Percentiles rank a stretch among this genome's conserved stretches.
These are phyloP conservation scores for Phytophthora quininea DNA, from an alignment of 352 stramenopile species.

Conservation along the genomic window DNA sequence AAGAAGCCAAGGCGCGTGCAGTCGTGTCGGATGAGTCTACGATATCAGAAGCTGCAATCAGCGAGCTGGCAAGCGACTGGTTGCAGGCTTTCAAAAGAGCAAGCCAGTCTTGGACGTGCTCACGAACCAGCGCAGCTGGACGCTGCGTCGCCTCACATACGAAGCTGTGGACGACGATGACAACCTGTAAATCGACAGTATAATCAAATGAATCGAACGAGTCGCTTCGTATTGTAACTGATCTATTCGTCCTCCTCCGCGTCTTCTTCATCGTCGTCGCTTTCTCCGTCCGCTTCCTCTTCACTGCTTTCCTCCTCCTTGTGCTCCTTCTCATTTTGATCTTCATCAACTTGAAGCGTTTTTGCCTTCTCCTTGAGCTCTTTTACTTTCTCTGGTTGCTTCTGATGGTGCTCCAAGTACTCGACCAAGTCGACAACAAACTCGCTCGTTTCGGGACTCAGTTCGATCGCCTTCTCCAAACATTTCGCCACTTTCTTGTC, in stretches of 20 bases:
- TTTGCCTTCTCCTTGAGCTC: slow-evolving; percentile 18
- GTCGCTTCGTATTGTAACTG: slow-evolving; percentile 26
- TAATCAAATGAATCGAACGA: slow-evolving; percentile 10
- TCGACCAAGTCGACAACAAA: slow-evolving; percentile 59
- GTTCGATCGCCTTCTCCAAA: slow-evolving; percentile 49
- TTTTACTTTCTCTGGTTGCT: slow-evolving; percentile 14
- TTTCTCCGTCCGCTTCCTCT: slow-evolving; percentile 5
- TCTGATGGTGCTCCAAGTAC: slow-evolving; percentile 41
- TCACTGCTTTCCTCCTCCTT: slow-evolving; percentile 18
- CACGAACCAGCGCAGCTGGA: slow-evolving; percentile 44
- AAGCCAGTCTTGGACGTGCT: slow-evolving; percentile 51
- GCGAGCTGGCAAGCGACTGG: slow-evolving; percentile 42
- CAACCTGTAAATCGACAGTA: slow-evolving; percentile 6
- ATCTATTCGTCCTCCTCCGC: slow-evolving; percentile 27
- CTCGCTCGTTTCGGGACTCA: slow-evolving; percentile 44
- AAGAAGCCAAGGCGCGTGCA: slow-evolving; percentile 30
- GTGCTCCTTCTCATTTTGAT: slow-evolving; percentile 2
- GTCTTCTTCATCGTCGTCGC: slow-evolving; percentile 16
- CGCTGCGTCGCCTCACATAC: slow-evolving; percentile 49
- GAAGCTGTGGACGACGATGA: slow-evolving; percentile 18
- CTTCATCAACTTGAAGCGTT: slow-evolving; percentile 6
- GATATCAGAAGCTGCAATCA: slow-evolving; percentile 6
- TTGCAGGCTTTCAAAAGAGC: slow-evolving; percentile 45
- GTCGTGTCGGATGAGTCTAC: background rate
- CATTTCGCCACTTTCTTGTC: slow-evolving; percentile 27